Evolutionary conservation across 257 asterid genomes (phyloP), one percentile per base, ranked within the genome.

Genomic region (Datura wrightii): DNA sequence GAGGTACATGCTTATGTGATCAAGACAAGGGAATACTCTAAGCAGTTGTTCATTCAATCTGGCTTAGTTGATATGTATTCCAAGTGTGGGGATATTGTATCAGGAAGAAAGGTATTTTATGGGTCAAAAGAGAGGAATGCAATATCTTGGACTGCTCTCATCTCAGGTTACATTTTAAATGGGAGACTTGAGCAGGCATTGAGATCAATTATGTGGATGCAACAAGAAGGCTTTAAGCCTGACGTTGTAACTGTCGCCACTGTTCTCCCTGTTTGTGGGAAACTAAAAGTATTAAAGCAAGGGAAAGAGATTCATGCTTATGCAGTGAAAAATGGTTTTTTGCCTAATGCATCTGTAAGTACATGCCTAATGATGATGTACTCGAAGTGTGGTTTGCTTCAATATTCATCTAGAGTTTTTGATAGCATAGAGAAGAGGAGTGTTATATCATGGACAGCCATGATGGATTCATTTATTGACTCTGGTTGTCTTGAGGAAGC

Each of bases 321-420:
- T 44, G 93, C 94, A 7, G 70, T 96, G 44, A 96, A 93, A 88
- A 92, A 92, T 53, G 92, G 89, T 10, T 87, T 91, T 85, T 58
- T 85, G 10, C 92, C 91, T 7, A 86, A 87, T 44, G 89, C 90
- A 41, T 92, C 98, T 7, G 84, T 96, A 34, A 85, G 94, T 16
- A 92, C 98, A 41, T 94, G 98, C 48, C 90, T 94, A 60, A 94
- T 96, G 98, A 93, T 94, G 93, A 95, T 95, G 98, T 95, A 97
- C 87, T 89, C 98, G 9, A 95, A 89, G 86, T 92, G 97, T 80
- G 91, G 90, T 74, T 66, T 70, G 19, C 85, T 92, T 85, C 88
- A 87, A 63, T 95, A 95, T 80, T 90, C 93, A 46, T 67, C 63
- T n/a, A 90, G 92, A 84, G 87, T 94, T 66, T 97, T 97, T 69